phyloP scores from a whole-genome alignment of 1,284 basidiomycete genomes.

The Puccinia horiana region DNA sequence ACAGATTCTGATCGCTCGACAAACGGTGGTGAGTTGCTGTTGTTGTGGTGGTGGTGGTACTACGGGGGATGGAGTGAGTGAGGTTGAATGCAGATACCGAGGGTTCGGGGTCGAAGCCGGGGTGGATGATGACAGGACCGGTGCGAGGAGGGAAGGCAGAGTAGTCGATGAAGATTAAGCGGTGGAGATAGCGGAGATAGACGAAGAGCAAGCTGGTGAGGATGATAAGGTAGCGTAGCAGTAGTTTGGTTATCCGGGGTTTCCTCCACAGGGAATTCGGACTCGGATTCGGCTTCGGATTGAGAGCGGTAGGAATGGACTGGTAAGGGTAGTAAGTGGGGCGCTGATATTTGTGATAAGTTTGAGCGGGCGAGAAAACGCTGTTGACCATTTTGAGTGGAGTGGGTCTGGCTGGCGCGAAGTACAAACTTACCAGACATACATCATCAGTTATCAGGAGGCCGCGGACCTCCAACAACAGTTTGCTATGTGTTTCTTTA shows the following conservation, averaged over 20 bases:
- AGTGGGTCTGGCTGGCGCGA: too few species aligned
- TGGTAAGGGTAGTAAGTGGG: too few species aligned
- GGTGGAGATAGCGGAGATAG: slow-evolving; percentile 28
- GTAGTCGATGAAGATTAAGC: slow-evolving; percentile 22
- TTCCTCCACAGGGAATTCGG: background rate
- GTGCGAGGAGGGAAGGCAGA: background rate
- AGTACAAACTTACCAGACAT: too few species aligned
- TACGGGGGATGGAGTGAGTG: background rate
- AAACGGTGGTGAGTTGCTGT: background rate
- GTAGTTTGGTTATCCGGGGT: background rate
- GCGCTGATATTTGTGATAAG: too few species aligned
- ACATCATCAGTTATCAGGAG: too few species aligned
- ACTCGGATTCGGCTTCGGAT: too few species aligned
- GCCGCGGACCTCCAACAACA: too few species aligned
- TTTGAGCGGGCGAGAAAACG: too few species aligned
- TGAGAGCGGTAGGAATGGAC: too few species aligned
- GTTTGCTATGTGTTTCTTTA: too few species aligned
- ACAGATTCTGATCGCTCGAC: background rate
- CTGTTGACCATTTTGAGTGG: too few species aligned
- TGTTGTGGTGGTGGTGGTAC: background rate
- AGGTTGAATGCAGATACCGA: background rate
- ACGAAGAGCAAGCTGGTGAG: background rate
- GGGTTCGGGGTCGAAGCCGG: slow-evolving; percentile 3
- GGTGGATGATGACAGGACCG: slow-evolving; percentile 9
- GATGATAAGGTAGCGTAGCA: background rate